Percentiles rank a stretch among this genome's conserved stretches.
These are phyloP conservation scores for Lathyrus oleraceus DNA, from an alignment of 306 rosid species.

Conservation along the genomic window DNA sequence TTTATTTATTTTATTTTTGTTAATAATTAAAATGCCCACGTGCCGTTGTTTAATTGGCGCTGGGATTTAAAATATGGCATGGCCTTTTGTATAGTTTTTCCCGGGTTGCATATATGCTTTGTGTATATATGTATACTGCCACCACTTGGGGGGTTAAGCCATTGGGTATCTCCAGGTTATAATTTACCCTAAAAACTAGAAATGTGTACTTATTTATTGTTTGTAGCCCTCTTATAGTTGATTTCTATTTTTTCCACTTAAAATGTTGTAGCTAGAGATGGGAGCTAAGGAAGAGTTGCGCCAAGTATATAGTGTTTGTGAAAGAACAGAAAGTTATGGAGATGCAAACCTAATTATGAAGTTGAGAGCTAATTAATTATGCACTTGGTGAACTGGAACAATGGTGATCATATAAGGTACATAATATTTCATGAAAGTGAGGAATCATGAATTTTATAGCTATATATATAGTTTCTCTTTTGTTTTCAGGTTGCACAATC, in stretches of 20 bases:
- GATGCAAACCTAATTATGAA: conserved; percentile 93
- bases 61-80: no score
- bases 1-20: no score
- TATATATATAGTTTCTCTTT: conserved; percentile 30
- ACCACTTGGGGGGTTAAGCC: background rate
- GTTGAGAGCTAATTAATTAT: conserved; percentile 93
- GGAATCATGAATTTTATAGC: conserved; percentile 19
- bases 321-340: conserved; percentile 97
- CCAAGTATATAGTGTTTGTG: conserved; percentile 98
- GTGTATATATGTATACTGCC: background rate
- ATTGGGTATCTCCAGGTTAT: background rate
- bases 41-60: no score
- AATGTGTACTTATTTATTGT: conserved; percentile 6
- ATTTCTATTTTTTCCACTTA: background rate
- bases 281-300: conserved; percentile 96
- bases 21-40: no score
- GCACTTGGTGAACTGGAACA: conserved; percentile 97
- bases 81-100: background rate
- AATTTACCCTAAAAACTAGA: background rate
- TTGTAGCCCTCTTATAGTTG: conserved; percentile 5
- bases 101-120: background rate
- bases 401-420: conserved; percentile 96
- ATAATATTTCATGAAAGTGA: conserved; percentile 18
- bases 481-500: conserved; percentile 82
- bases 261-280: conserved; percentile 73